Base-by-base conservation (phyloP, 2,329 filamentous ascomycete genomes). In the Fusarium penzigii region DNA sequence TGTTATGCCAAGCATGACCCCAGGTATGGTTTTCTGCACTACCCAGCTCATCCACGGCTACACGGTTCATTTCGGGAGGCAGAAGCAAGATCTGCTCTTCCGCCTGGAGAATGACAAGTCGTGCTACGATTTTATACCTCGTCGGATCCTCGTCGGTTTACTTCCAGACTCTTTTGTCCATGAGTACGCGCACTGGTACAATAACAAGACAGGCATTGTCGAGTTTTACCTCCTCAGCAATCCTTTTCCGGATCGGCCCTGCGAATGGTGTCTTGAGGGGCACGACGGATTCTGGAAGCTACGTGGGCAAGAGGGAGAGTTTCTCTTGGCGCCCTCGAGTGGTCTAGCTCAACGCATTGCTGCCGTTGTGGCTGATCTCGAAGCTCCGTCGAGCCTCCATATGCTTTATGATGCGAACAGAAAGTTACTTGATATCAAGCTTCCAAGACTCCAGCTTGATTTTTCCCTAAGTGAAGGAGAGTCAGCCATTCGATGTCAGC, bases 121-220 rank as follows among this genome's bases (percentile, higher is more conserved):
- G 0, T 8, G 46, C 39, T 3, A 50, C 0, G 63, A 73, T 14
- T 55, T 78, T 0, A 20, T 80, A 0, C 74, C 77, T 0, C 46
- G 56, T 0, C 36, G 53, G 6, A 12, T 69, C 1, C 64, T 79
- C 0, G 46, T n/a, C n/a, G n/a, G 29, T 0, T 40, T 47, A 0
- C 49, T 79, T 0, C 78, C 78, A 1, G 8, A 52, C 0, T 42
- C 55, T 0, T 74, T 82, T 8, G 56, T 77, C 2, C 42, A 73
- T 1, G 55, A 72, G 0, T 75, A 70, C 47, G 66, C 71, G 0
- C 79, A 83, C 49, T 84, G 81, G 80, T 72, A 78, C 41, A 57
- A 76, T 17, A 4, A 65, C 1, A 40, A 57, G 1, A 59, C 47
- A 1, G 55, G 59, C 0, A 44, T 25, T 0, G 39, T 78, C 5